Conservation (phyloP, 2,329 filamentous ascomycete genomes). For the Diatrype stigma region DNA sequence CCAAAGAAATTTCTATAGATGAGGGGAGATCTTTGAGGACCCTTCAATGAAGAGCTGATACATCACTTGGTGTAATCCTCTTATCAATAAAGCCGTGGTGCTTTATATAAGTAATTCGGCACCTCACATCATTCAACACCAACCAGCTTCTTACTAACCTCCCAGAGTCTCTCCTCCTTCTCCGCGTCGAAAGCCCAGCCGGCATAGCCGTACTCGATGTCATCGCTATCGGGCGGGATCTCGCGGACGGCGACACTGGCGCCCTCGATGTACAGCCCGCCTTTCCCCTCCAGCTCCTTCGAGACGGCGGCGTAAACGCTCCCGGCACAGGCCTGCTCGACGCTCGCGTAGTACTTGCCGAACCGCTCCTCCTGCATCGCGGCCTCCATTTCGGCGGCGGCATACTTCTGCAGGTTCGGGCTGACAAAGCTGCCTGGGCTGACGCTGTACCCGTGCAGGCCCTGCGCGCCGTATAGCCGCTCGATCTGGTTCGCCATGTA, state of each 20-base stretch:
- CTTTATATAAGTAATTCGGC: no score
- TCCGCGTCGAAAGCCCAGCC: conserved; percentile 32
- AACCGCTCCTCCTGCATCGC: conserved; percentile 7
- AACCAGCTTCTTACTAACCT: conserved; percentile 18
- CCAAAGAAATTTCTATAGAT: no score
- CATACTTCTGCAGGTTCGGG: conserved; percentile 27
- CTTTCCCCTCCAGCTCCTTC: conserved; percentile 35
- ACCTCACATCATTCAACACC: conserved; percentile 10
- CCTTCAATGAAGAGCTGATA: no score
- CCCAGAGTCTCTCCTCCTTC: conserved; percentile 37
- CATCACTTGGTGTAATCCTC: no score
- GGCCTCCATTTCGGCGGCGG: conserved; percentile 14
- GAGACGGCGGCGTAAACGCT: conserved; percentile 37
- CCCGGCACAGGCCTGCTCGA: conserved; percentile 41
- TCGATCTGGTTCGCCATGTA: conserved; percentile 46
- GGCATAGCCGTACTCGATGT: conserved; percentile 20
- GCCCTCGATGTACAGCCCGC: conserved; percentile 38
- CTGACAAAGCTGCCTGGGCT: conserved; percentile 40
- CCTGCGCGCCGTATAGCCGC: conserved; percentile 35
- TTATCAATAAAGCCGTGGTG: no score
- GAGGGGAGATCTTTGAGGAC: no score
- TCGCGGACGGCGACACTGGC: conserved; percentile 30
- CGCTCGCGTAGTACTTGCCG: conserved; percentile 23
- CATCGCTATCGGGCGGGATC: conserved; percentile 16
- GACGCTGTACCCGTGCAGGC: conserved; percentile 38